These are phyloP conservation scores for Pulveroboletus frians DNA, from an alignment of 768 basidiomycete genomes.

Conservation along the genomic window DNA sequence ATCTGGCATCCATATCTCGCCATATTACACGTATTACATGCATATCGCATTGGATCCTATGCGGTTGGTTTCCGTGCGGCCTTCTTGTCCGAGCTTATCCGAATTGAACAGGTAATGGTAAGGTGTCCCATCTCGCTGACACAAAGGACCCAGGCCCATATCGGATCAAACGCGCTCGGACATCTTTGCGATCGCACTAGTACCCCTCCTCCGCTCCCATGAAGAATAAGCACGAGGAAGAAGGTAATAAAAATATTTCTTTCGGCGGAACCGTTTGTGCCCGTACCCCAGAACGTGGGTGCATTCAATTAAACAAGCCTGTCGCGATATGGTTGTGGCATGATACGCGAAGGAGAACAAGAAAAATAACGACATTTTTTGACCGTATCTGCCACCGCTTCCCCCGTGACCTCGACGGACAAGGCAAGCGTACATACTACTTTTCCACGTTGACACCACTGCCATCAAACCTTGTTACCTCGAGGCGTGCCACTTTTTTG, in stretches of 20 bases:
- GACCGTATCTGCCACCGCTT: slow-evolving; percentile 8
- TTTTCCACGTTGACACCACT: slow-evolving; percentile 1
- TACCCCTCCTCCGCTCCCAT: neutral
- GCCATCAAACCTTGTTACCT: slow-evolving; percentile 29
- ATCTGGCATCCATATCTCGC: slow-evolving; percentile 13
- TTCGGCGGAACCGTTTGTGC: slow-evolving; percentile 16
- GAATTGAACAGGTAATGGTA: neutral
- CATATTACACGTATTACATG: neutral
- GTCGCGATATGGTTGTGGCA: slow-evolving; percentile 2
- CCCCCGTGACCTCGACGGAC: slow-evolving; percentile 13
- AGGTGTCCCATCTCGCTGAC: neutral
- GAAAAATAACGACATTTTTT: slow-evolving; percentile 3
- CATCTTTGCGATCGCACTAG: neutral
- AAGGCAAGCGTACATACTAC: neutral
- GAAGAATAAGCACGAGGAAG: neutral
- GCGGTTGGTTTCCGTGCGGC: slow-evolving; percentile 20
- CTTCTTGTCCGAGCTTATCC: slow-evolving; percentile 1
- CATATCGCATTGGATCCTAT: slow-evolving; percentile 19
- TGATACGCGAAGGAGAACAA: neutral
- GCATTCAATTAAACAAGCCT: neutral
- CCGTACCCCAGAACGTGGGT: slow-evolving; percentile 29
- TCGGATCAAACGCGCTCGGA: slow-evolving; percentile 12
- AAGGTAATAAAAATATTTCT: neutral
- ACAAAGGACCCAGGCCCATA: neutral
- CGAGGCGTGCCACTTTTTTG: slow-evolving; percentile 19